phyloP scores from a whole-genome alignment of 306 rosid species.

The apple (Malus domestica) region DNA sequence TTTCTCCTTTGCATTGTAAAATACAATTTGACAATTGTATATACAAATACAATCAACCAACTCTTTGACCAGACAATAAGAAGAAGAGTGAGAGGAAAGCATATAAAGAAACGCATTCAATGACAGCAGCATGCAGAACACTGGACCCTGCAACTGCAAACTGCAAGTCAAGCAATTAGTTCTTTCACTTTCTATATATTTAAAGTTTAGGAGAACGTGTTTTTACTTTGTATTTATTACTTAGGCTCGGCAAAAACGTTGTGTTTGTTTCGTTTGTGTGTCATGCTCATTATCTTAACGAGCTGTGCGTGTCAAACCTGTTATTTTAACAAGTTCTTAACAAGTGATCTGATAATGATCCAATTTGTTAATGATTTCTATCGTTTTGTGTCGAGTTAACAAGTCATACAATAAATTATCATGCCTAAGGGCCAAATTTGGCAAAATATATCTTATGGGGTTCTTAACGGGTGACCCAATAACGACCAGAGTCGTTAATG shows the following conservation, averaged over 20 bases:
- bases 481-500: too few relatives aligned
- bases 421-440: too few relatives aligned
- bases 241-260: too few relatives aligned
- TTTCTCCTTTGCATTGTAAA: background rate
- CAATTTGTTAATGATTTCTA: accelerated
- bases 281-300: too few relatives aligned
- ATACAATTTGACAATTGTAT: background rate
- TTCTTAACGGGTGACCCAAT: too few relatives aligned
- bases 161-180: background rate
- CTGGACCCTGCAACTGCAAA: background rate
- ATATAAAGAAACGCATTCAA: background rate
- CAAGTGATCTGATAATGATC: accelerated
- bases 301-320: accelerated
- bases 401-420: too few relatives aligned
- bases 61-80: background rate
- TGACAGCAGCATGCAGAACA: background rate
- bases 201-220: background rate
- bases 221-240: too few relatives aligned
- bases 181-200: background rate
- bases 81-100: background rate
- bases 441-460: too few relatives aligned
- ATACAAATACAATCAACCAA: background rate
- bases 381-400: too few relatives aligned
- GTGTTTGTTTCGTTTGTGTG: too few relatives aligned
- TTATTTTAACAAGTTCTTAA: too few relatives aligned